Evolutionary conservation across 2,329 filamentous ascomycete genomes (phyloP), one percentile per base, ranked within the genome.

Genomic region (Diaporthe velutina): DNA sequence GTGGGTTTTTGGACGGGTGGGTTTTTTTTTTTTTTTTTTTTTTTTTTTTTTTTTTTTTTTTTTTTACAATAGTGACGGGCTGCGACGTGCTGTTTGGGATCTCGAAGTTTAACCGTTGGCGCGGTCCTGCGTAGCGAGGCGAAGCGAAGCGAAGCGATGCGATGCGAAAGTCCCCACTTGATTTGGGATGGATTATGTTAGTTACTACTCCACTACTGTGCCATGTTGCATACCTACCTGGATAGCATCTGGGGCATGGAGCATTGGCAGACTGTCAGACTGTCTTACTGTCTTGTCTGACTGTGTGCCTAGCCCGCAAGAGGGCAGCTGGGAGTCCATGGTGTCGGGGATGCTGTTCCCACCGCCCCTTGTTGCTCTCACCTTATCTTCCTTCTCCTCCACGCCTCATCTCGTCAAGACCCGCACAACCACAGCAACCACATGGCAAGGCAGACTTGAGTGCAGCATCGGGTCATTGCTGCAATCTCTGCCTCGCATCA

Each of bases 331-430:
- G 10, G n/a, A n/a, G n/a, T n/a, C n/a, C n/a, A n/a, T n/a, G n/a
- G 28, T 40, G 57, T 42, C 61, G 42, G 61, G 58, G 42, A 50
- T 66, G 28, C 42, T 33, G 61, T 50, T 52, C 57, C 40, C 30
- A 52, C 52, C 33, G 48, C 40, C 70, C 70, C 57, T 50, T 45
- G 45, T 3, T 61, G 54, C 70, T 40, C 61, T 35, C 22, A 72
- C 70, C 70, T 64, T 64, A 72, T 72, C 70, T 72, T 72, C 45
- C 70, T 72, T 54, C 57, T 33, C 70, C 48, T 45, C 70, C 57
- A 64, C 70, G 70, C 57, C 70, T 72, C 70, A 72, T 72, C 70
- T 72, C 70, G 60, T 35, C 42, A 40, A n/a, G 38, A 57, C 45
- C 70, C 54, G 40, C 54, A 40, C 25, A 25, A 19, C 61, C 45